Evolutionary conservation across 257 asterid species (phyloP).

Genomic region (Nicotiana sylvestris): DNA sequence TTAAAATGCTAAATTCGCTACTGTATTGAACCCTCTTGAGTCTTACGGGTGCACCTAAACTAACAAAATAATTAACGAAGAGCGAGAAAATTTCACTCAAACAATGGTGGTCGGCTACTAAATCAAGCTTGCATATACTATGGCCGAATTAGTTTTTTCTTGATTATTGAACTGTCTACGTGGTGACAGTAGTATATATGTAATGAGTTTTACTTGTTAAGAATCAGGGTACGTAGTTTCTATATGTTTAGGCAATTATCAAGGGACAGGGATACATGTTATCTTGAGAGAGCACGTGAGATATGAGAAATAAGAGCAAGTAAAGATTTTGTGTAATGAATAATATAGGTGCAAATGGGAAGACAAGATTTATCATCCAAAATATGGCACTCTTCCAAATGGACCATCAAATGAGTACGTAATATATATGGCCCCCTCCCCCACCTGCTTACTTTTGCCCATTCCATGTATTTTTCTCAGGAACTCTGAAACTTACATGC

Average conservation of each 20-base stretch:
- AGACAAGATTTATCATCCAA: background rate
- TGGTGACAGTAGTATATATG: background rate
- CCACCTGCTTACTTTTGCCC: background rate
- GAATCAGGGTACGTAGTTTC: background rate
- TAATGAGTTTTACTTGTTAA: background rate
- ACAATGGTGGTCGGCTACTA: too few species aligned
- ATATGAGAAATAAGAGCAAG: background rate
- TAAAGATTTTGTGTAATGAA: background rate
- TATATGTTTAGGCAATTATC: background rate
- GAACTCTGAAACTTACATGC: background rate
- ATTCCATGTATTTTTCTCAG: background rate
- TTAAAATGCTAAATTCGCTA: too few species aligned
- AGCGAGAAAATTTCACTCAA: too few species aligned
- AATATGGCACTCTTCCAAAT: background rate
- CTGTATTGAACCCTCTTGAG: too few species aligned
- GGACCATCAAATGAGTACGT: background rate
- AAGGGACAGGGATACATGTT: background rate
- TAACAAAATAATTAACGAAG: too few species aligned
- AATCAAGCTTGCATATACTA: too few species aligned
- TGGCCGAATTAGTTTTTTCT: too few species aligned
- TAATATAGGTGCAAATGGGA: background rate
- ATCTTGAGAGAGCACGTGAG: background rate
- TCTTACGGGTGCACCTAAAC: too few species aligned
- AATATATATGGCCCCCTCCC: background rate
- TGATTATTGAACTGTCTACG: background rate